Evolutionary conservation across 768 basidiomycete species (phyloP), one percentile per base, ranked within the genome.

Genomic region (Mycena polygramma): DNA sequence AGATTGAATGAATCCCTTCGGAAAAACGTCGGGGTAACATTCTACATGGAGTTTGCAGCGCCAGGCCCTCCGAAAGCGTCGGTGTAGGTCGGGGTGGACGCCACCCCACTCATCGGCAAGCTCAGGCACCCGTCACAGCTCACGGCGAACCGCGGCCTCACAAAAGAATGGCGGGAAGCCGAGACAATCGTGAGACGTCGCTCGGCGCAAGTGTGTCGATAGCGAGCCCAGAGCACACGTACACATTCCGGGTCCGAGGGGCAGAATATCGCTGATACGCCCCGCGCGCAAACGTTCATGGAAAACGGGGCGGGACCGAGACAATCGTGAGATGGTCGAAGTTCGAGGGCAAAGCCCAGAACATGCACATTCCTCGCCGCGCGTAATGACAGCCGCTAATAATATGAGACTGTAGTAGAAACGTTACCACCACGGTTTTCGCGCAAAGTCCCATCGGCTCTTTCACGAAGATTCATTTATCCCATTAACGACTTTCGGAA

Each of bases 401-500:
- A 61, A 58, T 49, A 51, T 46, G 46, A 11, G 43, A 54, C 30
- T 48, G 57, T 26, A 14, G 65, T 57, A 35, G 15, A 14, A 65
- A 63, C 36, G 22, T 14, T 17, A 36, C 13, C 20, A 64, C 35
- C 35, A 36, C 11, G 39, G 13, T 39, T 10, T 41, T 15, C 41
- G 2, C 30, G 30, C 30, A 15, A 41, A 15, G 41, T 41, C 15
- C 41, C 41, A 41, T 10, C 15, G 15, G 10, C 45, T 17, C 36
- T 24, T 43, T 69, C 46, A 70, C 43, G 64, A 57, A 58, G 24
- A 55, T 22, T 54, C 60, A 45, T 67, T 66, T 55, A 71, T 41
- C 7, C 64, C 64, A 26, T 70, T 70, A 15, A 64, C 68, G 14
- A 51, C 22, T 48, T 63, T 69, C 8, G 68, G 43, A 35, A 46